Evolutionary conservation across 2,329 filamentous ascomycete genomes (phyloP), one percentile per base, ranked within the genome.

Genomic region (Drechslerella dactyloides): DNA sequence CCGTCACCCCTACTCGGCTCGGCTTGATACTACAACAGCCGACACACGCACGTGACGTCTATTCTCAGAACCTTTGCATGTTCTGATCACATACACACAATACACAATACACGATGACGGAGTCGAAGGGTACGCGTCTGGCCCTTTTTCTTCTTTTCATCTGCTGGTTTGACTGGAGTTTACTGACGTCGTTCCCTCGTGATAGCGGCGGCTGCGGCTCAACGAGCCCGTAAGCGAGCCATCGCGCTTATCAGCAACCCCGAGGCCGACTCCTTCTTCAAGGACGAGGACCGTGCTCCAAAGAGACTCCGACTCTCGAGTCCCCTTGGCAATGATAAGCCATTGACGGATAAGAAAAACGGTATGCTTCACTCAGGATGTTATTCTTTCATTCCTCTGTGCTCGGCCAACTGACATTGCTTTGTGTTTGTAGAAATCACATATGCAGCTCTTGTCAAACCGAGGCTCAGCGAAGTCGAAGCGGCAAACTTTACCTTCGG

Each of bases 401-500:
- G 10, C n/a, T 13, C 2, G 17, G 10, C 24, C 19, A 44, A 64
- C 33, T 27, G 27, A 10, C 6, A 21, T n/a, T 44, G 23, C 19
- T 42, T 15, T 33, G 3, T n/a, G 23, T 50, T 24, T 51, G 30
- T 19, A 57, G 62, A 73, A 10, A 51, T 51, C 1, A 59, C 69
- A 17, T 62, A 62, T 35, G 56, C 57, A 4, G 23, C 40, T 5
- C 23, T 66, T 3, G 37, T 72, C 1, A 64, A 65, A 19, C 5
- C 76, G 2, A 85, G 86, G 59, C 85, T 96, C 57, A 90, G 96
- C 76, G 88, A 92, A 70, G 86, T 83, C 73, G 87, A 90, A 13
- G 86, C 90, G 75, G 87, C 91, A 70, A 90, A 90, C 2, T 97
- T 97, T 79, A 84, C 87, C 2, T 93, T 89, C 52, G 91, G 91